Conservation (phyloP, 2,329 filamentous ascomycete species). For the Drechslera avenae region DNA sequence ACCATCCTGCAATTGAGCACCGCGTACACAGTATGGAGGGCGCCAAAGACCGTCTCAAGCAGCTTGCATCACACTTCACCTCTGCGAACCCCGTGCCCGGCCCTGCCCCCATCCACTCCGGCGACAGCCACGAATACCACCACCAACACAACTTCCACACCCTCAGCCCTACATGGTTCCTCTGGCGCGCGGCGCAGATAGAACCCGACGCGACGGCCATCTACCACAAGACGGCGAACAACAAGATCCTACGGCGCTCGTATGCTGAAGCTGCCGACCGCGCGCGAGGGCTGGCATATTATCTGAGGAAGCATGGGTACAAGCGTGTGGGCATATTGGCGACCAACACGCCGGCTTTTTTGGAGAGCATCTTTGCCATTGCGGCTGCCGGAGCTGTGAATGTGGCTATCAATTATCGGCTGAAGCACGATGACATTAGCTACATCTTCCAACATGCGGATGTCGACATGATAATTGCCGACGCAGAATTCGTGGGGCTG, state of each 20-base stretch:
- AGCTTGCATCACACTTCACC: constrained; percentile 47
- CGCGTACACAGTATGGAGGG: constrained; percentile 13
- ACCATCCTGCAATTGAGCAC: not conserved
- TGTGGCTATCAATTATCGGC: constrained; percentile 72
- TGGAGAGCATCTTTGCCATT: constrained; percentile 88
- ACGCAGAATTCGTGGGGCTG: constrained; percentile 76
- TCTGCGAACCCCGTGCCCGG: constrained; percentile 37
- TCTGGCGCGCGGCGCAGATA: constrained; percentile 83
- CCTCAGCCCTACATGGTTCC: constrained; percentile 84
- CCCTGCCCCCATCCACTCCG: constrained; percentile 45
- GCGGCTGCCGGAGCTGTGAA: constrained; percentile 79
- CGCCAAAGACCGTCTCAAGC: constrained; percentile 40
- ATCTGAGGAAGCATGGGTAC: constrained; percentile 73
- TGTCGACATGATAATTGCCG: constrained; percentile 84
- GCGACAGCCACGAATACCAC: constrained; percentile 48
- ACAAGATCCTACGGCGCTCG: constrained; percentile 71
- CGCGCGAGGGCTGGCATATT: constrained; percentile 86
- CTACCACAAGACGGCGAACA: constrained; percentile 81
- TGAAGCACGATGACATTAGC: constrained; percentile 82
- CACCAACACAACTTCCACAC: constrained; percentile 69
- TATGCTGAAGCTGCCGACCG: constrained; percentile 86
- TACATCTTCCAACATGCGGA: constrained; percentile 92
- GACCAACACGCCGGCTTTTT: constrained; percentile 92
- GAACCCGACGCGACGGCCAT: constrained; percentile 83
- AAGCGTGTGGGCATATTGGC: constrained; percentile 83